Conservation (phyloP, 2,329 filamentous ascomycete genomes). For the Stachybotrys echinatus region DNA sequence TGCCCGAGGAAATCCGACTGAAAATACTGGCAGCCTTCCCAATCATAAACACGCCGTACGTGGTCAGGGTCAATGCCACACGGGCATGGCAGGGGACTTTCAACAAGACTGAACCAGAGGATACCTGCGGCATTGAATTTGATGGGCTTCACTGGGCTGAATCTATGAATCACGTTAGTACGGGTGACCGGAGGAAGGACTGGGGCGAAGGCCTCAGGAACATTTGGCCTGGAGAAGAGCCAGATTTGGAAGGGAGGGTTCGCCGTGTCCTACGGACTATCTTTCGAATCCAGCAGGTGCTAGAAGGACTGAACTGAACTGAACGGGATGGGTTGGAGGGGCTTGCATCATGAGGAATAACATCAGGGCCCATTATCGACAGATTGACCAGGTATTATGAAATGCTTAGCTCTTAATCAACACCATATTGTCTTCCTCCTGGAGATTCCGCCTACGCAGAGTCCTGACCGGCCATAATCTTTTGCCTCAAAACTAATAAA, state of each 20-base stretch:
- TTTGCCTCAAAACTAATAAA: constrained; percentile 34
- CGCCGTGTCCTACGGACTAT: constrained; percentile 22
- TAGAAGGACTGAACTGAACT: constrained; percentile 10
- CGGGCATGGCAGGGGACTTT: constrained; percentile 20
- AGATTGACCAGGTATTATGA: background rate
- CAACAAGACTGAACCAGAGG: constrained; percentile 10
- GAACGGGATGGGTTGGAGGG: background rate
- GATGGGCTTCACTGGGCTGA: constrained; percentile 32
- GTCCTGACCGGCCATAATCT: constrained; percentile 33
- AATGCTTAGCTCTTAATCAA: background rate
- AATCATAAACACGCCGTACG: constrained; percentile 22
- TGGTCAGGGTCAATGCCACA: constrained; percentile 25
- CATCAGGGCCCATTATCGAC: background rate
- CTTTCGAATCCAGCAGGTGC: constrained; percentile 21
- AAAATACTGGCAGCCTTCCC: constrained; percentile 22
- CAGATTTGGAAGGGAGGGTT: constrained; percentile 19
- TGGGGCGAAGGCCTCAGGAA: constrained; percentile 22
- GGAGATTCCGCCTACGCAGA: constrained; percentile 10
- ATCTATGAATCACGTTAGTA: constrained; percentile 20
- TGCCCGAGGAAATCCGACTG: constrained; percentile 14
- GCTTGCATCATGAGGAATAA: background rate
- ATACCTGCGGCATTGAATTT: constrained; percentile 24
- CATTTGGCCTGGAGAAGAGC: constrained; percentile 24
- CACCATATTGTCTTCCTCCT: background rate
- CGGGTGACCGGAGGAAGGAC: constrained; percentile 17